Percentiles rank a stretch among this genome's conserved stretches.
phyloP scores from a whole-genome alignment of 2,329 filamentous ascomycete species.

The Ophiostoma pallidulum region DNA sequence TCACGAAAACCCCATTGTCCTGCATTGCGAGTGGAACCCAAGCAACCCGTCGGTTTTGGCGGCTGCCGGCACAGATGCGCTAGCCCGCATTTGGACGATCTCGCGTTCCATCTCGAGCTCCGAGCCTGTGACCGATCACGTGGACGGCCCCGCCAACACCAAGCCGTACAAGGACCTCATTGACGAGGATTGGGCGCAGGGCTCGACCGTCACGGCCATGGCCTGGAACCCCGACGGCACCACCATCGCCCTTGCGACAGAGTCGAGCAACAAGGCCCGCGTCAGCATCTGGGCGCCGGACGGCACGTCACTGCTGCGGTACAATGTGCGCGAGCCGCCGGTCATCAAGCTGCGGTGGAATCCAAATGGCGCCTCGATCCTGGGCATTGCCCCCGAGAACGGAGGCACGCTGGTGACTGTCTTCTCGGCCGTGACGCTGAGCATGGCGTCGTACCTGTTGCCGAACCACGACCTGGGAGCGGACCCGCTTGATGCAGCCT shows the following conservation, averaged over 20 bases:
- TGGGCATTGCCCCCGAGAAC: constrained; percentile 48
- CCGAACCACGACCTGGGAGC: constrained; percentile 40
- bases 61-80: constrained; percentile 59
- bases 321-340: constrained; percentile 50
- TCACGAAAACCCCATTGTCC: constrained; percentile 48
- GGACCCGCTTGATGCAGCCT: constrained; percentile 48
- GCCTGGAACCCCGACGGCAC: constrained; percentile 51
- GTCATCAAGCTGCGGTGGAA: constrained; percentile 55
- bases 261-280: constrained; percentile 41
- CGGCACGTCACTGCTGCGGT: constrained; percentile 41
- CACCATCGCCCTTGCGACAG: constrained; percentile 48
- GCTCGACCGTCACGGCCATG: constrained; percentile 48
- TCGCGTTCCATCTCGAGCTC: constrained; percentile 41
- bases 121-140: constrained; percentile 39
- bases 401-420: constrained; percentile 47
- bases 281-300: constrained; percentile 49
- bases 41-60: constrained; percentile 55
- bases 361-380: constrained; percentile 42
- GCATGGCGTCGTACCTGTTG: constrained; percentile 39
- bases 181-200: constrained; percentile 42
- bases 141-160: constrained; percentile 31
- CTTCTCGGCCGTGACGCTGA: constrained; percentile 35
- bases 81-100: constrained; percentile 60
- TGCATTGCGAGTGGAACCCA: constrained; percentile 62
- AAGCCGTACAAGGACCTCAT: constrained; percentile 39